Base-by-base conservation (phyloP, 2,329 filamentous ascomycete genomes). In the Monosporascus sp. region DNA sequence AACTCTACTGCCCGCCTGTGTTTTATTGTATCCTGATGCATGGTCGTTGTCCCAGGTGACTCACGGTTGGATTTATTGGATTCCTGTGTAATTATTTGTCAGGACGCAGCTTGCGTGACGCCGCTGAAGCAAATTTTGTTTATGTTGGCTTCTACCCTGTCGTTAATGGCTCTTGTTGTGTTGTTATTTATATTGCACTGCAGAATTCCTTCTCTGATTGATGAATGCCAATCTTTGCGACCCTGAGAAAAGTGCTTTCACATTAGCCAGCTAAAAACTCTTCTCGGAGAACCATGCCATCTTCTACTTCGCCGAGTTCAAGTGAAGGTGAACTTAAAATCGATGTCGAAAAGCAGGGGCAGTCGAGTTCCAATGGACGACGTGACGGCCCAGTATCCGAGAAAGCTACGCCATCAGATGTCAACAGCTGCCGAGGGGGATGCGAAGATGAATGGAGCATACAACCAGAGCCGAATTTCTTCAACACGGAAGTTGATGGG, bases 331-430 rank as follows among this genome's bases (percentile, higher is more conserved):
- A 62, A 22, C 44, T 63, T 7, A 62, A 60, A 14, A 11, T 53
- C 22, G 63, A 66, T 47, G 51, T 64, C 20, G 63, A 65, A 52
- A 65, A 65, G 39, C 60, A 61, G 25, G 18, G 24, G 17, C 50
- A 48, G 4, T 43, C 48, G 18, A 37, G 48, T 17, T 18, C 31
- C n/a, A 15, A 47, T 7, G 56, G 25, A 8, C 49, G 37, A 11
- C 44, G 49, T 31, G 37, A 22, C 2, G 39, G 15, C 37, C 18
- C 45, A 31, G 49, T 52, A 18, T 24, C 15, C 27, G 52, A 43
- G 8, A 45, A 50, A 14, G 50, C 18, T 14, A 27, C 48, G 37
- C 8, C 24, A 43, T 15, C 37, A 14, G 43, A n/a, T 17, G 7
- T 15, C 47, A 20, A 20, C 31, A 7, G 38, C 39, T 45, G 49